These are phyloP conservation scores for Cucumis cinereus DNA, from an alignment of 306 rosid genomes.

Conservation along the genomic window DNA sequence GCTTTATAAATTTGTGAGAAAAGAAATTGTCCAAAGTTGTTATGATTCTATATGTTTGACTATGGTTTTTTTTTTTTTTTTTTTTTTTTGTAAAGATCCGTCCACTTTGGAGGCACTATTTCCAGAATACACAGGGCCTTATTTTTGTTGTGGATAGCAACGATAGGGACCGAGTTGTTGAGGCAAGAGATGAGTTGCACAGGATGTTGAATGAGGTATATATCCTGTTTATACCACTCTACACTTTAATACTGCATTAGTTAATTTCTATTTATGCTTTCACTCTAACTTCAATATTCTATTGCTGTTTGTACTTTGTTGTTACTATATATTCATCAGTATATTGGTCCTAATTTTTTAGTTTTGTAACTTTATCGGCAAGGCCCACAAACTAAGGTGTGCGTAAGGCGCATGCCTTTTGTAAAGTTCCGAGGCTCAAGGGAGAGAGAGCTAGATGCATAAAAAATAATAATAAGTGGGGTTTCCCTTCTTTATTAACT, in stretches of 20 bases:
- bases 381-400: too few species aligned
- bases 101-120: constrained; percentile 98
- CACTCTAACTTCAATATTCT: background rate
- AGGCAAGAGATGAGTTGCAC: constrained; percentile 98
- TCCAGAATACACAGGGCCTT: constrained; percentile 98
- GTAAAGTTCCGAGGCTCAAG: too few species aligned
- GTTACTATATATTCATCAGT: background rate
- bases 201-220: constrained; percentile 94
- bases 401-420: too few species aligned
- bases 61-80: background rate
- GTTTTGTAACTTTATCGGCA: background rate
- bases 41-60: background rate
- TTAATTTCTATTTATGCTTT: background rate
- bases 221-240: background rate
- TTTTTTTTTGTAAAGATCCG: constrained; percentile 44
- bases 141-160: constrained; percentile 97
- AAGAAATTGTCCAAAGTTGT: background rate
- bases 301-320: background rate
- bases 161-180: constrained; percentile 88
- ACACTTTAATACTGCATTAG: background rate
- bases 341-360: background rate
- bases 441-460: too few species aligned
- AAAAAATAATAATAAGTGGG: too few species aligned
- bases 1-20: background rate
- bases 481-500: too few species aligned